Percentiles rank a stretch among this genome's conserved stretches.
These are phyloP conservation scores for Pelargonium cotyledonis DNA, from an alignment of 441 rosid species.

Conservation along the genomic window DNA sequence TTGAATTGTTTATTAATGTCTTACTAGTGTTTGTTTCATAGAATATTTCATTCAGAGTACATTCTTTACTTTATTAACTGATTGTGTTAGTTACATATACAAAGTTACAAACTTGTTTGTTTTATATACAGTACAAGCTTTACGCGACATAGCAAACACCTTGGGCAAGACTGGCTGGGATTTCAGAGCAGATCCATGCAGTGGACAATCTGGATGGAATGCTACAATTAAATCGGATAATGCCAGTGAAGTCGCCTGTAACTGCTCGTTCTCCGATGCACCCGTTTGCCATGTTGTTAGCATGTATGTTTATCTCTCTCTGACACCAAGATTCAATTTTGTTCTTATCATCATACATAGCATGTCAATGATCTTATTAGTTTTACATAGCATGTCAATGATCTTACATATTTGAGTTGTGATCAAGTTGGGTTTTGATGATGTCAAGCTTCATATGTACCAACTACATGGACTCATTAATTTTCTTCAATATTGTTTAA, in stretches of 20 bases:
- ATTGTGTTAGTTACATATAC: too few relatives aligned
- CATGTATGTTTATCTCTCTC: conserved; percentile 30
- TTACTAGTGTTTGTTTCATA: too few relatives aligned
- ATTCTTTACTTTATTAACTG: too few relatives aligned
- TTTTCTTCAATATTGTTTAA: too few relatives aligned
- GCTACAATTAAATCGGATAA: neutral
- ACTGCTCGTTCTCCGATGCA: conserved; percentile 31
- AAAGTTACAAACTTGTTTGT: too few relatives aligned
- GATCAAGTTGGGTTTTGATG: too few relatives aligned
- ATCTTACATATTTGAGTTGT: too few relatives aligned
- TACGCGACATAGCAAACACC: conserved; percentile 30
- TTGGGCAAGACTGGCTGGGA: conserved; percentile 43
- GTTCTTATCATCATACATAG: conserved; percentile 29
- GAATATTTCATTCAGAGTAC: too few relatives aligned
- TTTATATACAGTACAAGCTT: conserved; percentile 32
- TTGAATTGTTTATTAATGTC: too few relatives aligned
- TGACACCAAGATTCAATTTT: neutral
- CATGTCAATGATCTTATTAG: too few relatives aligned
- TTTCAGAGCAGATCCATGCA: conserved; percentile 50
- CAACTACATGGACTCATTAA: too few relatives aligned
- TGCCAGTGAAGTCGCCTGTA: conserved; percentile 32
- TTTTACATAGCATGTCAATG: conserved; percentile 14
- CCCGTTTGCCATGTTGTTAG: conserved; percentile 41
- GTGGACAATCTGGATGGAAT: conserved; percentile 30
- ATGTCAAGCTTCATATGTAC: too few relatives aligned